These are phyloP conservation scores for Boletus calvinii DNA, from an alignment of 1,284 basidiomycete species.

Conservation along the genomic window DNA sequence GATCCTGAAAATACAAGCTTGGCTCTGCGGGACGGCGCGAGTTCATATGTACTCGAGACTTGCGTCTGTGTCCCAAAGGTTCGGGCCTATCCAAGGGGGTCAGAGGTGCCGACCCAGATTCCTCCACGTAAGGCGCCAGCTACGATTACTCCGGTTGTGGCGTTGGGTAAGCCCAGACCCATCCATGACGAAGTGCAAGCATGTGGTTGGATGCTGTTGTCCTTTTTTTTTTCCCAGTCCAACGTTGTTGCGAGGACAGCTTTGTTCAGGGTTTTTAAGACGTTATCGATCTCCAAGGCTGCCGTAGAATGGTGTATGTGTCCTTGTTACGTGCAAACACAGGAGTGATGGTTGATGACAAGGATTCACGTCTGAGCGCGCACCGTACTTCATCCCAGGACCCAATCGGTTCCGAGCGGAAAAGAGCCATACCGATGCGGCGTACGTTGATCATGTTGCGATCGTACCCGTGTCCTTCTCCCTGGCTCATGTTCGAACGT, in stretches of 20 bases:
- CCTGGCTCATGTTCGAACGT: neutral
- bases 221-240: neutral
- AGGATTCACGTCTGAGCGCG: conserved; percentile 7
- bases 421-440: conserved; percentile 1
- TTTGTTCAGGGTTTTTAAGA: conserved; percentile 1
- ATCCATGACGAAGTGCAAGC: neutral
- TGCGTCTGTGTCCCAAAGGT: neutral
- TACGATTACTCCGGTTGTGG: neutral
- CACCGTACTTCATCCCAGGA: neutral
- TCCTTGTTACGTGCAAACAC: conserved; percentile 14
- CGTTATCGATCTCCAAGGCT: conserved; percentile 1
- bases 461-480: conserved; percentile 5
- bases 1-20: neutral
- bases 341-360: neutral
- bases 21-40: neutral
- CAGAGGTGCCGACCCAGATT: neutral
- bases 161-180: neutral
- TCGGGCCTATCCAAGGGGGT: neutral
- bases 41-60: neutral
- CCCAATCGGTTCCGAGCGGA: conserved; percentile 18
- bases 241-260: neutral
- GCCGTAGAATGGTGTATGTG: neutral
- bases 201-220: neutral
- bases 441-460: conserved; percentile 15
- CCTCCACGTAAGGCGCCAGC: conserved; percentile 5